Evolutionary conservation across 2,329 filamentous ascomycete genomes (phyloP).

Genomic region (Xylaria hypoxylon): DNA sequence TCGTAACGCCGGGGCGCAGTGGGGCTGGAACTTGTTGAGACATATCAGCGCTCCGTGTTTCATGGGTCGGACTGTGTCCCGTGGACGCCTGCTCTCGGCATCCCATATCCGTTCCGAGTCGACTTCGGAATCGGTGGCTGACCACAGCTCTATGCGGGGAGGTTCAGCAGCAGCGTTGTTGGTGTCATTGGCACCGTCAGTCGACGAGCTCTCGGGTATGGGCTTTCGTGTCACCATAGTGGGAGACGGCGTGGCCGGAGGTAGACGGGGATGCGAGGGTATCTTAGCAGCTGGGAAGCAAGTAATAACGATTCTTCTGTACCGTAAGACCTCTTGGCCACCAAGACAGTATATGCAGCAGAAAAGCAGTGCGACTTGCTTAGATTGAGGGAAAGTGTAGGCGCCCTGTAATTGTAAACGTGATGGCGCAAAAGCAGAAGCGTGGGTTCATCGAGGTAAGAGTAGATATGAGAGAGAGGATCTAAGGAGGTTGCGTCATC

Average conservation of each 20-base stretch:
- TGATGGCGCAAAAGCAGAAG: slow-evolving; percentile 1
- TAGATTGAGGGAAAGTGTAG: slow-evolving; percentile 4
- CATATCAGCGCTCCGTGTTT: slow-evolving; percentile 35
- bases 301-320: neutral
- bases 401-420: slow-evolving; percentile 2
- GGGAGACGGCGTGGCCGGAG: slow-evolving; percentile 18
- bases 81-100: slow-evolving; percentile 26
- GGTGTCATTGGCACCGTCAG: slow-evolving; percentile 42
- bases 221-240: slow-evolving; percentile 59
- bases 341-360: neutral
- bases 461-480: slow-evolving; percentile 7
- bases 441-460: neutral
- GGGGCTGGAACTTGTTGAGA: slow-evolving; percentile 49
- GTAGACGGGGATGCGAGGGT: neutral
- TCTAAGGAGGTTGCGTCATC: slow-evolving; percentile 38
- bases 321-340: neutral
- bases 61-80: slow-evolving; percentile 24
- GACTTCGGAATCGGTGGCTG: slow-evolving; percentile 51
- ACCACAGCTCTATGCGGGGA: slow-evolving; percentile 50
- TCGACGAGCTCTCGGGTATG: slow-evolving; percentile 43
- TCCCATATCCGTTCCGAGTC: slow-evolving; percentile 50
- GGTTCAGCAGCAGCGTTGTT: slow-evolving; percentile 41
- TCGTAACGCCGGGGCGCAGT: slow-evolving; percentile 50
- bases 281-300: neutral
- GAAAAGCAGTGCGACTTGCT: neutral